Base-by-base conservation (phyloP, 192 early-diverging fungal species). In the Geranomyces michiganensis region DNA sequence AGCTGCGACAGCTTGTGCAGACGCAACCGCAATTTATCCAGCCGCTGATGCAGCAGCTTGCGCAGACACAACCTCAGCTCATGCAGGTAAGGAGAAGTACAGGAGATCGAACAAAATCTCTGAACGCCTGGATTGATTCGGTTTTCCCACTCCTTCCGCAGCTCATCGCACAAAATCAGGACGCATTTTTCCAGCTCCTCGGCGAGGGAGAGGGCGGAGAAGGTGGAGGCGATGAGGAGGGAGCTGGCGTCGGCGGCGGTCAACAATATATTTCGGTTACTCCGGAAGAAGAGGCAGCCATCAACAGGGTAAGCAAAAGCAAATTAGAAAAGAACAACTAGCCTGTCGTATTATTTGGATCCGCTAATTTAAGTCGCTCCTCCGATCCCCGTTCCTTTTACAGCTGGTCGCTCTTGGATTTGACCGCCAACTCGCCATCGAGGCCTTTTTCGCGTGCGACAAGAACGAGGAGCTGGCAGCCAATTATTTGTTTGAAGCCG, bases 401-500 rank as follows among this genome's bases (percentile, higher is more conserved):
- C 49, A 90, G 90, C 75, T 99, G 71, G 86, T 88, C 75, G 92
- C 75, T 17, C 81, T 97, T 30, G 97, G 97, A 7, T 97, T 99
- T 75, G 88, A 91, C 65, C 84, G 92, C 51, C 85, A 85, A 46
- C 61, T 85, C 5, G 97, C 89, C 43, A 88, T 96, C 65, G 92
- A 97, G 80, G 97, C 97, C 29, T 99, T 88, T 82, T 87, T 99
- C 82, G 93, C 93, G 17, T 99, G 97, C 75, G 97, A 99, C 66
- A 96, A 95, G 79, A 94, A 97, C 79, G 97, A 99, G 83, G 92
- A 99, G 76, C 77, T 96, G 73, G 92, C 97, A 0, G 97, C 96
- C 19, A 97, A 97, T 79, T 97, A 92, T 76, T 73, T 99, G 75
- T 95, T 97, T 79, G 94, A 97, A 22, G 55, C 60, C 21, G 67